These are phyloP conservation scores for Lumnitzera racemosa DNA, from an alignment of 345 rosid genomes.

Conservation along the genomic window DNA sequence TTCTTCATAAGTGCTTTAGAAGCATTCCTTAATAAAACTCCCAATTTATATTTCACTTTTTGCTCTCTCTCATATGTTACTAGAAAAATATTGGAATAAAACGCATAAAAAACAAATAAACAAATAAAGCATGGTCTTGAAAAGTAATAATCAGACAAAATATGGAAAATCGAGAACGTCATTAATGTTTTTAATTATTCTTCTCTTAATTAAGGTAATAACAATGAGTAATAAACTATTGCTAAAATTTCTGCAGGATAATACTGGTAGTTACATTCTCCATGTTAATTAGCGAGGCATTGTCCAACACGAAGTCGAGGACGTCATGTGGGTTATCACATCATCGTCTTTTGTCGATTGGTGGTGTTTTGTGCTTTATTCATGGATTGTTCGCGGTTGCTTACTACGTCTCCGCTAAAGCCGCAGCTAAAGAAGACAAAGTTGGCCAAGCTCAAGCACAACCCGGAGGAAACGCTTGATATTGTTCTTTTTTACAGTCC, in stretches of 20 bases:
- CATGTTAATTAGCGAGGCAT: slow-evolving; percentile 58
- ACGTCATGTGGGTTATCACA: slow-evolving; percentile 53
- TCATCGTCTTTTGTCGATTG: slow-evolving; percentile 54
- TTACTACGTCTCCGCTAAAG: slow-evolving; percentile 71
- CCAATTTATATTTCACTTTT: not conserved
- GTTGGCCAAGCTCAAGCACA: not conserved
- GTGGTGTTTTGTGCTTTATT: slow-evolving; percentile 78
- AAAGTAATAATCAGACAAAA: no score
- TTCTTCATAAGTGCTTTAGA: no score
- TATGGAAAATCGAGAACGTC: no score
- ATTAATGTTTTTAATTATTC: no score
- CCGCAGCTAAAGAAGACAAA: slow-evolving; percentile 34
- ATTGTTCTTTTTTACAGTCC: not conserved
- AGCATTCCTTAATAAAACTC: no score
- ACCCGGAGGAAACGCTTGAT: not conserved
- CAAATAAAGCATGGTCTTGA: no score
- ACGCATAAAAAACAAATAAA: no score
- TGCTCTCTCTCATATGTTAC: not conserved
- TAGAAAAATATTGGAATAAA: no score
- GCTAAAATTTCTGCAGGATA: slow-evolving; percentile 36
- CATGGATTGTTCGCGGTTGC: slow-evolving; percentile 64
- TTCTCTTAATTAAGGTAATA: no score
- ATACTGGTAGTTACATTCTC: slow-evolving; percentile 59
- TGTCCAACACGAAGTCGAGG: slow-evolving; percentile 62
- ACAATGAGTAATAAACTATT: not conserved